These are phyloP conservation scores for Ustilago xerochloae DNA, from an alignment of 1,284 basidiomycete species.

Conservation along the genomic window DNA sequence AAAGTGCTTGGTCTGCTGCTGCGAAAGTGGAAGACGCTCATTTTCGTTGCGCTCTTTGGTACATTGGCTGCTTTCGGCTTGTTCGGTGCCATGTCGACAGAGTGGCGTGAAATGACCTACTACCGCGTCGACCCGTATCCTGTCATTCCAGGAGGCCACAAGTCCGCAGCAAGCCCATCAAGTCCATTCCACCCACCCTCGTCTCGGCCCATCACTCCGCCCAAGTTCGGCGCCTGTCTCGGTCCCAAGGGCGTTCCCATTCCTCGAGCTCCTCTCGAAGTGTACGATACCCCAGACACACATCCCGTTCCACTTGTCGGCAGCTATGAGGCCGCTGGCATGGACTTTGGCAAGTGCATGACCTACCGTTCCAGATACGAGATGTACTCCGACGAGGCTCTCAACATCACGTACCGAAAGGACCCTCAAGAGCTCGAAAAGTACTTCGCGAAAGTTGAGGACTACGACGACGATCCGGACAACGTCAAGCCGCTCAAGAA, in stretches of 20 bases:
- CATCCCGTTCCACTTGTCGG: constrained; percentile 66
- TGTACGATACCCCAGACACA: constrained; percentile 63
- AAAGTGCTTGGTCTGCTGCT: constrained; percentile 50
- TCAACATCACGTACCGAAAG: constrained; percentile 65
- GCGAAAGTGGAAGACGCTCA: constrained; percentile 64
- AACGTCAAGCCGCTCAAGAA: constrained; percentile 58
- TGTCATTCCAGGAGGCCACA: constrained; percentile 44
- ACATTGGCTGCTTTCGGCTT: constrained; percentile 57
- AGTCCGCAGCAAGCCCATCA: constrained; percentile 18
- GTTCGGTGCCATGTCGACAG: constrained; percentile 65
- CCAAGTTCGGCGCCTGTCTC: constrained; percentile 57
- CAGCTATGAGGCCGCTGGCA: constrained; percentile 59
- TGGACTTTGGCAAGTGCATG: constrained; percentile 65
- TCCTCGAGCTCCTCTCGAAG: constrained; percentile 54
- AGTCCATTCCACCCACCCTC: constrained; percentile 45
- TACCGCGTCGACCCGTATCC: constrained; percentile 65
- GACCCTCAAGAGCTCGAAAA: constrained; percentile 56
- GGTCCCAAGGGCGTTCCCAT: constrained; percentile 58
- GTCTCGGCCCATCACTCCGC: constrained; percentile 53
- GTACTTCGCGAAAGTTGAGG: constrained; percentile 44
- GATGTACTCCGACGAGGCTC: constrained; percentile 68
- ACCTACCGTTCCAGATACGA: constrained; percentile 64
- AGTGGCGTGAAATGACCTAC: constrained; percentile 68
- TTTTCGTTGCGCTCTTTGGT: constrained; percentile 57
- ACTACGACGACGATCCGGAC: constrained; percentile 66